Evolutionary conservation across 1,284 basidiomycete species (phyloP), one percentile per base, ranked within the genome.

Genomic region (Cutaneotrichosporon cavernicola): DNA sequence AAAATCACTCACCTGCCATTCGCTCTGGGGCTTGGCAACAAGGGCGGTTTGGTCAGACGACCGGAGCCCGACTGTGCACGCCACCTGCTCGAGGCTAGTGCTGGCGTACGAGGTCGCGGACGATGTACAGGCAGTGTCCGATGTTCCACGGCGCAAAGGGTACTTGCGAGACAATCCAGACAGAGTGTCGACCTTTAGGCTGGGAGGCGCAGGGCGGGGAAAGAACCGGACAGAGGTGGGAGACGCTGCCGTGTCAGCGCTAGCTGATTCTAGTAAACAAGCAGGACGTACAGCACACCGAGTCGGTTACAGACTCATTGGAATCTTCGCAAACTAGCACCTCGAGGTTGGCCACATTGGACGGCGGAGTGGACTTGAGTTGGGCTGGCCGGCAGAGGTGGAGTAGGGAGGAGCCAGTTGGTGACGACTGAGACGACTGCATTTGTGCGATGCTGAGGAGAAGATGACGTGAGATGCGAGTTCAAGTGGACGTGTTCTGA

Each of bases 1-100:
- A 13, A 38, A 21, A 10, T 4, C n/a, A 73, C 73, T 65, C 68
- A 75, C 72, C 69, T 75, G 74, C 76, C 76, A 77, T 49, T 70
- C 59, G 16, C 51, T 38, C 32, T 47, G 53, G 38, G 65, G 63
- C 53, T 66, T 71, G 18, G 65, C 68, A 9, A 60, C 26, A 2
- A 61, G 55, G n/a, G 46, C 10, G 5, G 62, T 52, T 18, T 36
- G 21, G 14, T 56, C 38, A 10, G 55, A 26, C 21, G 55, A 26
- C 21, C 55, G 55, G 7, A 43, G 21, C 13, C 55, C 38, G 22
- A 22, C 55, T 9, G 13, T 3, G 22, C 22, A 26, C 10, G 55
- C 55, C 21, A 56, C 38, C 16, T 56, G 36, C 22, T 43, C 55
- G 22, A 56, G 55, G 18, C 38, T 43, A 21, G 36, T 43, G 36